phyloP scores from a whole-genome alignment of 2,329 filamentous ascomycete species.

The Pestalotiopsis sp. region DNA sequence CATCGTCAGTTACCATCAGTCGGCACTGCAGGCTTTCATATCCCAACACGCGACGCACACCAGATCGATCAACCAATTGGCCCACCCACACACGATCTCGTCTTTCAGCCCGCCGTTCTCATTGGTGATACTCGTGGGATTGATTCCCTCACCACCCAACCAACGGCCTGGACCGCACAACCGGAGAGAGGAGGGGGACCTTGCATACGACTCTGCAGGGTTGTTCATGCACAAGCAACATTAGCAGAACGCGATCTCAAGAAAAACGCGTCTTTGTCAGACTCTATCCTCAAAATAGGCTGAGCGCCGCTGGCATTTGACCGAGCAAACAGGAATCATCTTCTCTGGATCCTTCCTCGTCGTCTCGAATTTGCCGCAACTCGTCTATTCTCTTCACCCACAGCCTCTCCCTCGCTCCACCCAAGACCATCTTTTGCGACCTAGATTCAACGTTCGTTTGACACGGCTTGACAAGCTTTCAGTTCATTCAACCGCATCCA shows the following conservation, averaged over 20 bases:
- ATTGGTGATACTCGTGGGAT: conserved; percentile 8
- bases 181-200: background rate
- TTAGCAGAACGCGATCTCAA: conserved; percentile 11
- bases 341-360: conserved; percentile 1
- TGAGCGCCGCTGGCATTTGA: conserved; percentile 3
- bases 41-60: conserved; percentile 9
- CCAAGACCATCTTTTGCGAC: conserved; percentile 7
- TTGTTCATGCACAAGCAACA: conserved; percentile 13
- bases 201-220: conserved; percentile 10
- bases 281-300: conserved; percentile 11
- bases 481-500: conserved; percentile 2
- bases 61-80: conserved; percentile 9
- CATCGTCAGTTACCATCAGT: background rate
- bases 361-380: conserved; percentile 3
- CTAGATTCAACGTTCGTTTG: conserved; percentile 10
- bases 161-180: conserved; percentile 12
- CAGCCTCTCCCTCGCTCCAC: conserved; percentile 2
- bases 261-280: conserved; percentile 10
- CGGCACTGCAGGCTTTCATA: background rate
- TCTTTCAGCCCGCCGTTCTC: background rate
- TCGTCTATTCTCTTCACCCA: conserved; percentile 2
- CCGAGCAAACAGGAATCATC: conserved; percentile 6
- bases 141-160: conserved; percentile 3
- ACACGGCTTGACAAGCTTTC: background rate
- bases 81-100: conserved; percentile 9